Evolutionary conservation across 2,329 filamentous ascomycete genomes (phyloP), one percentile per base, ranked within the genome.

Genomic region (Aspergillus fumigatus): DNA sequence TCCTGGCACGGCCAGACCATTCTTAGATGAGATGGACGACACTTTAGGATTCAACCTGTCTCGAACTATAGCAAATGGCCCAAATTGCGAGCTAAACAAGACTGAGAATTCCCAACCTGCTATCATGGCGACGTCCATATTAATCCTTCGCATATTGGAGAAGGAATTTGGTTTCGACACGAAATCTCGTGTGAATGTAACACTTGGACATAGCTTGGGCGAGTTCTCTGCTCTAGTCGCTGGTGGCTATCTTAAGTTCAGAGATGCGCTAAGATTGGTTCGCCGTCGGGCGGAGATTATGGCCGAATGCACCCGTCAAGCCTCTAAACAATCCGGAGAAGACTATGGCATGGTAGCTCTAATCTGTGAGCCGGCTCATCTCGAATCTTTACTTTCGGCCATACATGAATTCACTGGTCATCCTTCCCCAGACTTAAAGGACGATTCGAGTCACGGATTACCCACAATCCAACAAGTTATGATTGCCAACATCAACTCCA

Each of bases 311-410:
- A 92, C 89, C 7, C 77, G 77, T 63, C 78, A 82, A 25, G 89
- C 90, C 4, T 79, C 82, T 11, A 80, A 85, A 59, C 75, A 84
- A 59, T 85, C 87, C 61, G 89, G 89, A 55, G 89, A 89, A 62
- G 89, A 92, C 65, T 94, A 95, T 68, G 93, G 93, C 68, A 97
- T 97, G 93, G 87, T 97, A 2, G 93, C 93, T 4, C 79, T 97
- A 10, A 88, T 97, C 7, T 96, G 91, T 57, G 92, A 97, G 70
- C 88, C 90, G 3, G 83, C 87, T 61, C 89, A 91, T 70, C 82
- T 97, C 57, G 75, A 79, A 11, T 73, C 79, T 4, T 80, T 97
- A 53, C 84, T 96, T 56, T 80, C 81, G 55, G 86, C 88, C 2
- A 90, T 96, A 58, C 82, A 88, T 69, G 88, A 89, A 61, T 96